Evolutionary conservation across 2,329 filamentous ascomycete species (phyloP), one percentile per base, ranked within the genome.

Genomic region (Triangularia verruculosa): DNA sequence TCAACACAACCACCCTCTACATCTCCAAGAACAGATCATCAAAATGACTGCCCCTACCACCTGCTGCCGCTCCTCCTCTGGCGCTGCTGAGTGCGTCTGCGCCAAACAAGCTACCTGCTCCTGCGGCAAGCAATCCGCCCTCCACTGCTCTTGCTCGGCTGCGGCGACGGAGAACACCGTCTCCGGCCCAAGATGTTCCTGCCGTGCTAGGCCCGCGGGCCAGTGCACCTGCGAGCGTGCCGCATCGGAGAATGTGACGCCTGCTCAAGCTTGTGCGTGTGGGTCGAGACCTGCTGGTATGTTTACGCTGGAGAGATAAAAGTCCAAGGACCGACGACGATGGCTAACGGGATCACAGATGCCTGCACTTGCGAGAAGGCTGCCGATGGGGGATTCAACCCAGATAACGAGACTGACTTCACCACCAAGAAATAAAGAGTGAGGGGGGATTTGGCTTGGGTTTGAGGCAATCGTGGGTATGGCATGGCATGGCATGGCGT

Each of bases 311-410:
- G n/a, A n/a, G n/a, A n/a, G n/a, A n/a, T n/a, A n/a, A n/a, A n/a
- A n/a, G n/a, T n/a, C n/a, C n/a, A n/a, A n/a, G n/a, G n/a, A n/a
- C n/a, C n/a, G n/a, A n/a, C n/a, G n/a, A n/a, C n/a, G n/a, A n/a
- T 20, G 20, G 22, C 58, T 63, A 57, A 47, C 17, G 25, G 39
- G 8, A 4, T 4, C 24, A 2, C 64, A 88, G 87, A 80, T 73
- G 87, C 84, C 24, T 95, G 92, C 79, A 95, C 90, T n/a, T 97
- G 93, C 75, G 89, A 92, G 77, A 93, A 91, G 76, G 85, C 85
- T 17, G 75, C 84, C 57, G 83, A 84, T 69, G 83, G 86, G 61
- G 85, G 85, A 43, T 82, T 83, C 64, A 86, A 89, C 69, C 83
- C 86, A 27, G 82, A 76, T 27, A 78, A 89, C 70, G 93, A 97